Base-by-base conservation (phyloP, 768 basidiomycete species). In the Scleroderma citrinum region DNA sequence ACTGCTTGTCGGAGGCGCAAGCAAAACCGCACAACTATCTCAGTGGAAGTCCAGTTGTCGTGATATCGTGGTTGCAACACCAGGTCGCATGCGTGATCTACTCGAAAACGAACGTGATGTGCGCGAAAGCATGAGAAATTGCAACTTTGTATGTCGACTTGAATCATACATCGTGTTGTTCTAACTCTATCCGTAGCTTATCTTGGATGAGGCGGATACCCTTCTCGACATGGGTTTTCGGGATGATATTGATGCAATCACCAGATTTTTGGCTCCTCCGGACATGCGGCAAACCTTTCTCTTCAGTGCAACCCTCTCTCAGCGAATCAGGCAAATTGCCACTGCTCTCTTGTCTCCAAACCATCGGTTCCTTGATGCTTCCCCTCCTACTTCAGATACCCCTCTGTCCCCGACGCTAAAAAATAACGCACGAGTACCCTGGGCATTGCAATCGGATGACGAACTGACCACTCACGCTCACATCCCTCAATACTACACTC, bases 151-250 rank as follows among this genome's bases (percentile, higher is more conserved):
- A 56, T 38, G 83, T 70, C 11, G 17, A 46, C 23, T 41, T 23
- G 16, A 31, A 23, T 26, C 17, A 31, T 49, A 32, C 19, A 31
- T 52, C 32, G 39, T 35, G 13, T 20, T 21, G n/a, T 48, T 52
- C 30, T 44, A 26, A 26, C 56, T 50, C n/a, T 49, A 36, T 46
- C 19, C 3, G 11, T 54, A 92, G 88, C 76, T 98, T 46, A 76
- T 98, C 51, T 73, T 98, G 49, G 96, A 98, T 60, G 92, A 96
- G 64, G 90, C 92, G 11, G 93, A 98, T 60, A 89, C 86, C 0
- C 74, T 95, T 12, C 73, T 97, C 11, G 90, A 92, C 49, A 87
- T 93, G 85, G 93, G 93, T 56, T 96, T 95, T 78, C 78, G 86
- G 4, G 78, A 83, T 20, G 93, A 95, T 58, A 81, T 97, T 26